Base-by-base conservation (phyloP, 768 basidiomycete genomes). In the Macrolepiota albuminosa region DNA sequence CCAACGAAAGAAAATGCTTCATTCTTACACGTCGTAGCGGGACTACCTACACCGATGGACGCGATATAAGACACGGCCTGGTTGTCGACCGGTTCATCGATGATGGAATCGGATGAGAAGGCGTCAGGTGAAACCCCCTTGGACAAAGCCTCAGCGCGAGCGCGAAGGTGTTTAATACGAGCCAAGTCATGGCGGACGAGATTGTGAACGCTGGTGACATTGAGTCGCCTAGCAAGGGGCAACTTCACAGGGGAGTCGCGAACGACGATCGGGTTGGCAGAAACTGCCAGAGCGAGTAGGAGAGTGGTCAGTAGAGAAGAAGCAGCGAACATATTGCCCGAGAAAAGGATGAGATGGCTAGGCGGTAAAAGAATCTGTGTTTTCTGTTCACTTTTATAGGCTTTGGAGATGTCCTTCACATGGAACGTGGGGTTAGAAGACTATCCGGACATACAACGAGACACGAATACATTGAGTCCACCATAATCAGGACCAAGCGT, bases 21-120 rank as follows among this genome's bases (percentile, higher is more conserved):
- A 31, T 33, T 33, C 78, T 64, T 64, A 82, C 84, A 86, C 26
- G 64, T 70, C 2, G 83, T 85, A 21, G 81, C 68, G 1, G 84
- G 85, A 61, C 66, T 79, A 53, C 86, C 86, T 34, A 87, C 77
- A 13, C 76, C 80, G 34, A 85, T 75, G 16, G 72, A 64, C 3
- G 81, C 77, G 52, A 77, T 67, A 68, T 85, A 84, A 47, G 71
- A 70, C 13, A 79, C 72, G 14, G 71, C 74, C 62, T 75, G 69
- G 52, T 75, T 72, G 53, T 68, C 62, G 51, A 75, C 71, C 29
- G 68, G 68, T 57, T 75, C 73, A 60, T 81, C 81, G 62, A 78
- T 74, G 40, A 80, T 75, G 14, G 52, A 45, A 31, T 53, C 52
- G 8, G 33, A 48, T 74, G 42, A 47, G 45, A 56, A 36, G 5